Conservation (phyloP, 2,329 filamentous ascomycete species). For the Colletotrichum sp. region DNA sequence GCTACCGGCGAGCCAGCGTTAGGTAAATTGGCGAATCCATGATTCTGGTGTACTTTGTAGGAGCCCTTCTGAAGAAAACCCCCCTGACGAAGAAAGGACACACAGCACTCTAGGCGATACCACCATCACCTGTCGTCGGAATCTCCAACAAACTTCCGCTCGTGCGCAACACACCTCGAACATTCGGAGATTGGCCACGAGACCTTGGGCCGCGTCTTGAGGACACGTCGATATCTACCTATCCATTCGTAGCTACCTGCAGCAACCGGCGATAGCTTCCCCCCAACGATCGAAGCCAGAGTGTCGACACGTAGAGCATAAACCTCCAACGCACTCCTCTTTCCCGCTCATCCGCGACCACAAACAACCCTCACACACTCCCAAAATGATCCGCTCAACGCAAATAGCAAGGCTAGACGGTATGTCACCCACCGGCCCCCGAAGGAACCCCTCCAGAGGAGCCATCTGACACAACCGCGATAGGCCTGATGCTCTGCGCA, state of each 20-base stretch:
- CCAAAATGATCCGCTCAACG: slow-evolving; percentile 83
- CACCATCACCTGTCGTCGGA: neutral
- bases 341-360: neutral
- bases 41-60: neutral
- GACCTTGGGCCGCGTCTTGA: neutral
- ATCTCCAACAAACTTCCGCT: neutral
- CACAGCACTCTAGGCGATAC: neutral
- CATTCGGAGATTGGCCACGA: neutral
- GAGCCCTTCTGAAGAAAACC: neutral
- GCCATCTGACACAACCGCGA: slow-evolving; percentile 25
- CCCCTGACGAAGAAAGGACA: slow-evolving; percentile 6
- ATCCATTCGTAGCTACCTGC: neutral
- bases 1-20: neutral
- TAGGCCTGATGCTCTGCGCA: slow-evolving; percentile 92
- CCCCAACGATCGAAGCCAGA: neutral
- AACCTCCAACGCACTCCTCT: neutral
- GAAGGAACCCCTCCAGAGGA: neutral
- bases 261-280: neutral
- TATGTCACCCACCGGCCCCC: slow-evolving; percentile 38
- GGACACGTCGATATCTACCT: slow-evolving; percentile 14
- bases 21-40: slow-evolving; percentile 1
- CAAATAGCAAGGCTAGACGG: slow-evolving; percentile 95
- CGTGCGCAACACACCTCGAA: neutral
- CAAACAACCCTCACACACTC: neutral
- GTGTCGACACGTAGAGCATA: neutral